Evolutionary conservation across 2,329 filamentous ascomycete genomes (phyloP).

Genomic region (Verticillium isaacii): DNA sequence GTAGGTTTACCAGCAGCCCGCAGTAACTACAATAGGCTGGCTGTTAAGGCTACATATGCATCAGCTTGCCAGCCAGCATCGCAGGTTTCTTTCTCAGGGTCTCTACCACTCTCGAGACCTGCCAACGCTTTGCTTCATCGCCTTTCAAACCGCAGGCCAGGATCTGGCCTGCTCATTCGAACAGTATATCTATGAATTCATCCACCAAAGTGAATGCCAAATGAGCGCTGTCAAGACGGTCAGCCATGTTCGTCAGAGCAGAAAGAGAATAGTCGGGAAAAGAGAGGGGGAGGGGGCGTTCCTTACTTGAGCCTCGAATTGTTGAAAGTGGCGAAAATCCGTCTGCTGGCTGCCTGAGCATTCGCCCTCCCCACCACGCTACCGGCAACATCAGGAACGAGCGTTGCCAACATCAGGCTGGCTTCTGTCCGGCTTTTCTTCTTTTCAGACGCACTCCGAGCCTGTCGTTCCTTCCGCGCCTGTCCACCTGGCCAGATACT

Average conservation of each 20-base stretch:
- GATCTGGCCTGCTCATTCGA: conserved; percentile 31
- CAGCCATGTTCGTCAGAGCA: not conserved
- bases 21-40: too few species aligned
- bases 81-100: not conserved
- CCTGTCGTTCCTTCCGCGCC: conserved; percentile 40
- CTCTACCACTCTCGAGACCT: too few species aligned
- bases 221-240: conserved; percentile 51
- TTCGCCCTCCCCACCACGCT: conserved; percentile 92
- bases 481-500: conserved; percentile 77
- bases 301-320: conserved; percentile 85
- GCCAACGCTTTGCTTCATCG: not conserved
- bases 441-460: conserved; percentile 68
- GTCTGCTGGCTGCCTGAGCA: conserved; percentile 82
- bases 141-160: too few species aligned
- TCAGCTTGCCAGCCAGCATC: too few species aligned
- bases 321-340: conserved; percentile 87
- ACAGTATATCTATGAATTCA: conserved; percentile 62
- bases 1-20: too few species aligned
- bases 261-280: not conserved
- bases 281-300: not conserved
- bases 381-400: conserved; percentile 85
- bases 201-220: conserved; percentile 67
- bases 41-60: too few species aligned
- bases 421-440: conserved; percentile 80
- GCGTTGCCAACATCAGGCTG: conserved; percentile 79